phyloP scores from a whole-genome alignment of 352 stramenopile genomes.

The Globisporangium rhizosaccharum region DNA sequence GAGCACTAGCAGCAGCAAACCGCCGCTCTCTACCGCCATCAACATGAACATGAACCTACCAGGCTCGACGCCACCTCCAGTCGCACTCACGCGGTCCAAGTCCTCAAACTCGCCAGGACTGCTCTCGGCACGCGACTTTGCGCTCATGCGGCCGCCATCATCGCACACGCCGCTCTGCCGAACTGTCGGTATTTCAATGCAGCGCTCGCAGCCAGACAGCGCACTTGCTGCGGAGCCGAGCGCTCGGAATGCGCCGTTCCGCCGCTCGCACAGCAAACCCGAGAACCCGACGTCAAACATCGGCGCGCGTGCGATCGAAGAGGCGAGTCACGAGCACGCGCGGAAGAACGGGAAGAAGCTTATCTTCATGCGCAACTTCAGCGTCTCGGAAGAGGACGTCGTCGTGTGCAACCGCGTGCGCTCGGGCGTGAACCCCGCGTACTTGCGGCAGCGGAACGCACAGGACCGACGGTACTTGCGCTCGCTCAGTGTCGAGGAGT shows the following conservation, averaged over 20 bases:
- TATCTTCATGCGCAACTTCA: constrained; percentile 58
- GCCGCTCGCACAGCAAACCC: constrained; percentile 45
- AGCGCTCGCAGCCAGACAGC: constrained; percentile 3
- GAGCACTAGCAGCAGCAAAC: constrained; percentile 3
- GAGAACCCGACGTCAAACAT: constrained; percentile 60
- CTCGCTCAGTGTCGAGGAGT: constrained; percentile 47
- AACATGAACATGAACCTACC: too few relatives aligned
- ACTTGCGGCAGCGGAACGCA: constrained; percentile 34
- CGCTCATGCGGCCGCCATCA: background rate
- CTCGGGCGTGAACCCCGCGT: constrained; percentile 41
- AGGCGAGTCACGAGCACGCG: constrained; percentile 28
- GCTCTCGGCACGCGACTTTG: constrained; percentile 1
- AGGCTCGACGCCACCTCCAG: background rate
- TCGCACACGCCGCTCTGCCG: constrained; percentile 5
- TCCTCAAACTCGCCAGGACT: background rate
- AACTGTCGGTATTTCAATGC: constrained; percentile 13
- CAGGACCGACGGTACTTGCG: constrained; percentile 38
- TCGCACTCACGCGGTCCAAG: background rate
- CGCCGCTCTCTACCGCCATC: constrained; percentile 1
- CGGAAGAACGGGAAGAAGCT: constrained; percentile 42
- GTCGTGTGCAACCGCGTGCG: constrained; percentile 70
- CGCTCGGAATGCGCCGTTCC: constrained; percentile 25
- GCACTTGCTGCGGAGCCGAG: background rate
- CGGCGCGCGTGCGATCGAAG: constrained; percentile 36
- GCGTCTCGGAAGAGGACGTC: constrained; percentile 55